phyloP scores from a whole-genome alignment of 805 yeast genomes.

The Barnettozyma californica region DNA sequence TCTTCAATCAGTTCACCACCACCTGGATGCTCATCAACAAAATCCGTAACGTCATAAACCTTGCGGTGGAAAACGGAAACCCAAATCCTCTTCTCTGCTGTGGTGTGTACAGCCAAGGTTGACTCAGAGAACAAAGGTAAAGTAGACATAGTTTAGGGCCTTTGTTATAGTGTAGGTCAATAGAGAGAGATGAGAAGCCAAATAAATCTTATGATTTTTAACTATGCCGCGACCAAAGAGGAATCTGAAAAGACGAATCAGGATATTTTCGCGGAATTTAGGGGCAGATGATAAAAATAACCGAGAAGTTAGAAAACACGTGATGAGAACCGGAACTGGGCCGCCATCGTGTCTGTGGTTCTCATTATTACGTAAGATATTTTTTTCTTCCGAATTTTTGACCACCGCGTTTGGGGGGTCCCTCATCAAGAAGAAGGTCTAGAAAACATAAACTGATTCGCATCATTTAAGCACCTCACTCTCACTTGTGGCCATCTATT shows the following conservation, averaged over 20 bases:
- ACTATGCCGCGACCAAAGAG: no score
- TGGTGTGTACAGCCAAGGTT: conserved; percentile 49
- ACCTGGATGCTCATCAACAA: conserved; percentile 60
- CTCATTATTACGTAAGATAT: not conserved
- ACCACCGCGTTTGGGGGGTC: not conserved
- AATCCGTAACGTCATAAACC: conserved; percentile 73
- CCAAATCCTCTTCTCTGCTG: conserved; percentile 54
- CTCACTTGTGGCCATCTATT: not conserved
- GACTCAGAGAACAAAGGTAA: conserved; percentile 58
- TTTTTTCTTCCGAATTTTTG: not conserved
- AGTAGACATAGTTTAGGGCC: conserved; percentile 22
- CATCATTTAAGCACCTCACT: not conserved
- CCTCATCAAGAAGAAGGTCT: not conserved
- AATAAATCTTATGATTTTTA: not conserved
- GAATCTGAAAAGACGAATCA: not conserved
- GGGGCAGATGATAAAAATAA: not conserved
- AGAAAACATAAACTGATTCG: not conserved
- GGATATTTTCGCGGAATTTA: not conserved
- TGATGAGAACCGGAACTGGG: not conserved
- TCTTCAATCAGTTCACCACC: conserved; percentile 79
- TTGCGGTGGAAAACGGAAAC: conserved; percentile 76
- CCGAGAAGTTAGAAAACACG: no score
- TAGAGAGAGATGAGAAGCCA: not conserved
- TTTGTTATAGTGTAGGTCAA: not conserved
- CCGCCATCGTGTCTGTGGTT: no score